Conservation (phyloP, 495 filamentous ascomycete species). For the Daldinia bambusicola region DNA sequence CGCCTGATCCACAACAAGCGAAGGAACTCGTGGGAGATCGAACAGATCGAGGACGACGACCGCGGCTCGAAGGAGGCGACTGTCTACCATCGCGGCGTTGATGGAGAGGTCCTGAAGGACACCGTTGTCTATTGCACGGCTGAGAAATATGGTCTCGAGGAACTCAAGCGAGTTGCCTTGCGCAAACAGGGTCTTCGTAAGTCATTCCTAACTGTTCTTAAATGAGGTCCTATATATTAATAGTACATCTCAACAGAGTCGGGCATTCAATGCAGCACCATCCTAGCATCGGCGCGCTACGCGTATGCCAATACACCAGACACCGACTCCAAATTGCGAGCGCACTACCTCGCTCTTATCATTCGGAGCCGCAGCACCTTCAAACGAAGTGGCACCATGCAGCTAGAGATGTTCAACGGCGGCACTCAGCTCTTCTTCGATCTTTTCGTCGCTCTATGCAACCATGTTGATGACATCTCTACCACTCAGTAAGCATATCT, state of each 20-base stretch:
- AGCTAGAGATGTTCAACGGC: conserved; percentile 89
- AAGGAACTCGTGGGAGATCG: conserved; percentile 75
- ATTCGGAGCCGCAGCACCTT: conserved; percentile 85
- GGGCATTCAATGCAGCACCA: conserved; percentile 84
- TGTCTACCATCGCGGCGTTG: conserved; percentile 71
- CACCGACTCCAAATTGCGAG: conserved; percentile 84
- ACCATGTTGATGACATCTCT: conserved; percentile 78
- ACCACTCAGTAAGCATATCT: conserved; percentile 55
- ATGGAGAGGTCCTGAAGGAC: conserved; percentile 80
- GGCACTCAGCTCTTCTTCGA: conserved; percentile 88
- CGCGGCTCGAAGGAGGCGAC: conserved; percentile 67
- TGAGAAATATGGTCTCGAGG: conserved; percentile 79
- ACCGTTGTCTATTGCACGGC: conserved; percentile 93
- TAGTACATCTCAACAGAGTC: conserved; percentile 58
- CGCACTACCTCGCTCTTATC: conserved; percentile 92
- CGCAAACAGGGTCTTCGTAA: conserved; percentile 82
- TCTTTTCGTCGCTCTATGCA: conserved; percentile 90
- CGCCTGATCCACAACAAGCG: conserved; percentile 76
- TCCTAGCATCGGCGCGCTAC: conserved; percentile 82
- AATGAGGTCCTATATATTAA: conserved; percentile 25
- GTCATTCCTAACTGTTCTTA: conserved; percentile 25
- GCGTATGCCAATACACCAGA: conserved; percentile 91
- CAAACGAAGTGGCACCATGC: conserved; percentile 96
- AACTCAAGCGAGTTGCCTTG: conserved; percentile 83
- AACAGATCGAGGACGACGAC: conserved; percentile 61